Evolutionary conservation across 2,329 filamentous ascomycete genomes (phyloP).

Genomic region (Emergomyces orientalis): DNA sequence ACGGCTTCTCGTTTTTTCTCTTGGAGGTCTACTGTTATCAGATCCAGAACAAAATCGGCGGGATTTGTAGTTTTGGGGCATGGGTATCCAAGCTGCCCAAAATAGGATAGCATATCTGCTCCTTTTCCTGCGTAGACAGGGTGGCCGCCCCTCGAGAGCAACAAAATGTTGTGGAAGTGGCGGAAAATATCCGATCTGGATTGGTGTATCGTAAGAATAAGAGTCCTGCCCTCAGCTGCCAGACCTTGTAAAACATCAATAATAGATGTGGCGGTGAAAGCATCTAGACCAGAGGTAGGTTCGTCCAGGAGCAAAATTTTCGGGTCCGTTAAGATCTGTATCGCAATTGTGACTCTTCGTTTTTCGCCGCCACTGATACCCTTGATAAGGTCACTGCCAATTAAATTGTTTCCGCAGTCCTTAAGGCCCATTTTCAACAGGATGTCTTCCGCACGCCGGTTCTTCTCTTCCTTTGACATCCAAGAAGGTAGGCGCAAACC

Average conservation of each 20-base stretch:
- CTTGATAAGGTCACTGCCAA: constrained; percentile 64
- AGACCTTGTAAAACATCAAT: constrained; percentile 63
- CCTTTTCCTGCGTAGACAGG: constrained; percentile 59
- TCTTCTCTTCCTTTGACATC: constrained; percentile 60
- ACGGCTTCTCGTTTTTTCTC: constrained; percentile 52
- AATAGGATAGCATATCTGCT: constrained; percentile 56
- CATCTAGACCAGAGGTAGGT: constrained; percentile 66
- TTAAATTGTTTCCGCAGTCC: constrained; percentile 65
- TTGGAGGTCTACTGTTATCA: constrained; percentile 67
- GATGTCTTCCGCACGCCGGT: constrained; percentile 59
- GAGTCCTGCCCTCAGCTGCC: constrained; percentile 61
- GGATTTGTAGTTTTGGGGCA: constrained; percentile 65
- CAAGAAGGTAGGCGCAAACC: constrained; percentile 60
- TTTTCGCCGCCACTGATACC: constrained; percentile 75
- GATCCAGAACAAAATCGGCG: constrained; percentile 66
- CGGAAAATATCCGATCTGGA: constrained; percentile 63
- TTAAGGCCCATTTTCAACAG: constrained; percentile 67
- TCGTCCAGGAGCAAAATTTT: constrained; percentile 65
- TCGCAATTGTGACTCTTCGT: constrained; percentile 64
- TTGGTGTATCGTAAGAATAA: constrained; percentile 71
- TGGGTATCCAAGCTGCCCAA: constrained; percentile 49
- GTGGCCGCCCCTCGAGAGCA: constrained; percentile 60
- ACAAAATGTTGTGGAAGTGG: constrained; percentile 61
- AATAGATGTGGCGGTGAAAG: constrained; percentile 68
- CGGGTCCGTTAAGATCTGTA: constrained; percentile 68